Conservation (phyloP, 495 filamentous ascomycete genomes). For the Terfezia claveryi region DNA sequence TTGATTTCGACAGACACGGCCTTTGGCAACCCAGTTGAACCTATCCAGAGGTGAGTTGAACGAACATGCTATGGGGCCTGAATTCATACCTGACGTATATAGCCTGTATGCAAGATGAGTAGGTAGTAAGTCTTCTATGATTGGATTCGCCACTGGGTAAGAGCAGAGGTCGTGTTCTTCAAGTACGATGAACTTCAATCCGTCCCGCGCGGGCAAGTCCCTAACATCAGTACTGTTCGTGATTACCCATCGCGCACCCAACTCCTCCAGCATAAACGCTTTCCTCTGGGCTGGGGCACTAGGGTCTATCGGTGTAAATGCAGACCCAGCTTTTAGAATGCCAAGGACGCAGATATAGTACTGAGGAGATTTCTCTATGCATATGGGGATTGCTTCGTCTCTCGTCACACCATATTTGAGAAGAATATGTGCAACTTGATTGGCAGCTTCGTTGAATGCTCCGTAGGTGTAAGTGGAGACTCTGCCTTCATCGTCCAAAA, state of each 20-base stretch:
- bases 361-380: conserved; percentile 20
- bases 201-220: conserved; percentile 4
- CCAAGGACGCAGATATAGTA: conserved; percentile 25
- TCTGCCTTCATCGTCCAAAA: conserved; percentile 12
- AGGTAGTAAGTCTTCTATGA: conserved; percentile 5
- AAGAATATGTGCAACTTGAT: conserved; percentile 22
- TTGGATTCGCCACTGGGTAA: conserved; percentile 7
- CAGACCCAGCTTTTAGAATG: conserved; percentile 23
- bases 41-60: conserved; percentile 2
- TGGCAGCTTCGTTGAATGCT: conserved; percentile 19
- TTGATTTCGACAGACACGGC: conserved; percentile 22
- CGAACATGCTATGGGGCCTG: not conserved
- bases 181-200: conserved; percentile 4
- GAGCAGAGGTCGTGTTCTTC: conserved; percentile 1
- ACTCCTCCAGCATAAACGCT: conserved; percentile 21
- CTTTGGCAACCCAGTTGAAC: conserved; percentile 23
- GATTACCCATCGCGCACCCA: conserved; percentile 18
- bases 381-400: conserved; percentile 23
- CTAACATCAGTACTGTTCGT: not conserved
- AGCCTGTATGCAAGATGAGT: conserved; percentile 21
- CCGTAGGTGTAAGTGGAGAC: conserved; percentile 18
- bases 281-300: conserved; percentile 19
- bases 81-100: conserved; percentile 21
- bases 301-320: conserved; percentile 23
- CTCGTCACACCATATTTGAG: conserved; percentile 9